A percentile compares a stretch with the other conserved stretches of the same genome.
Evolutionary conservation across 169 alveolate species (phyloP).

Genomic region (Plasmodium knowlesi): DNA sequence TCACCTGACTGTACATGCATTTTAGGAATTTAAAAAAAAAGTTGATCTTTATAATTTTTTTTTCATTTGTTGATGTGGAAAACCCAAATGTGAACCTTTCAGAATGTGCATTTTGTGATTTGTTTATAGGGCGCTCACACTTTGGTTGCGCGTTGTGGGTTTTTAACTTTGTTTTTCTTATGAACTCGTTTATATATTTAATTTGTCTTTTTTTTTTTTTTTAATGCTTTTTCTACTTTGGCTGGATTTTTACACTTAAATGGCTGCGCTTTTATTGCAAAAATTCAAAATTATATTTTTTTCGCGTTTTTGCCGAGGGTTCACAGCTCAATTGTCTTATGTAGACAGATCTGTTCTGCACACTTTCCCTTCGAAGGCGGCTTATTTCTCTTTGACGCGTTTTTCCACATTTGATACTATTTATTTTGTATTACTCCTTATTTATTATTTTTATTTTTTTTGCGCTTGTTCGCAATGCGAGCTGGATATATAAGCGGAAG

Average conservation of each 20-base stretch:
- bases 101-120: not conserved
- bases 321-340: not conserved
- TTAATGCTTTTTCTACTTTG: not conserved
- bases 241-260: not conserved
- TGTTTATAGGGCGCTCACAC: not conserved
- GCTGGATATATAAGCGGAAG: not conserved
- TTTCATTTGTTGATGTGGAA: not conserved
- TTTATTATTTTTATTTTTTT: not conserved
- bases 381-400: not conserved
- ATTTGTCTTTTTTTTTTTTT: not conserved
- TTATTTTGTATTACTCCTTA: not conserved
- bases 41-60: not conserved
- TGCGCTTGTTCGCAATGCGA: not conserved
- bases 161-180: not conserved
- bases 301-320: not conserved
- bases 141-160: not conserved
- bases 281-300: not conserved
- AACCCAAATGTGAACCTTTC: not conserved
- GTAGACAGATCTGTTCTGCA: not conserved
- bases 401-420: not conserved
- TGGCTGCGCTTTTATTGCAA: not conserved
- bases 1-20: conserved; percentile 37
- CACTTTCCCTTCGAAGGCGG: not conserved
- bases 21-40: not conserved
- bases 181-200: not conserved